Base-by-base conservation (phyloP, 2,329 filamentous ascomycete species). In the Aspergillus sp. region DNA sequence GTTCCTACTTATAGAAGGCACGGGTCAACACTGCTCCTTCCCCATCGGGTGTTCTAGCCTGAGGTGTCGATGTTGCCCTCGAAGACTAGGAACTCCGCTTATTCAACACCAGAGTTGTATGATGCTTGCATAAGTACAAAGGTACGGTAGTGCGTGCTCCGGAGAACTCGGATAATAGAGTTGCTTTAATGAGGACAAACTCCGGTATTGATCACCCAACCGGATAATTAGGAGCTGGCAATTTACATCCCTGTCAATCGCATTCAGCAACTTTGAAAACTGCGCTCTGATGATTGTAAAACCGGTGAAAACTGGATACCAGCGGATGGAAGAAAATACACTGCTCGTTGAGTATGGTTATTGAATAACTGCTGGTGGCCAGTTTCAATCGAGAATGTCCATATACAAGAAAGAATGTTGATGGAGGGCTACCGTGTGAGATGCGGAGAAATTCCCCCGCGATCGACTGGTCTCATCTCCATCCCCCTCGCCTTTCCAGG, bases 361-460 rank as follows among this genome's bases (percentile, higher is more conserved):
- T 31, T 31, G 27, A 31, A 31, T 31, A 31, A 31, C 27, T 31
- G 27, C 27, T 31, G 27, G 27, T 31, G 27, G 27, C 27, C 27
- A 11, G 9, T 4, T 31, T 31, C 8, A 31, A 31, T 1, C 9
- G 27, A 9, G 9, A 3, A 31, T 31, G 9, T 31, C 7, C 21
- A 4, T n/a, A 9, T 14, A 12, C 7, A 21, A 17, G 15, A 43
- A 11, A 17, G 15, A 43, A 11, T 43, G 40, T 19, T 21, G 40
- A 43, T 5, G 19, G 6, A 21, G 49, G 9, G 15, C 4, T 3
- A 3, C 12, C 21, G 21, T 21, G 21, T 21, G 45, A 37, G 43
- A 39, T 57, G 58, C 58, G 58, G 58, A 60, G 58, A 60, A 60
- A 60, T 60, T 51, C 21, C 41, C 50, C 58, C 58, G 54, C 35